Percentiles rank a stretch among this genome's conserved stretches.
Evolutionary conservation across 148 eudicot species (phyloP).

Genomic region (Cornus controversa): DNA sequence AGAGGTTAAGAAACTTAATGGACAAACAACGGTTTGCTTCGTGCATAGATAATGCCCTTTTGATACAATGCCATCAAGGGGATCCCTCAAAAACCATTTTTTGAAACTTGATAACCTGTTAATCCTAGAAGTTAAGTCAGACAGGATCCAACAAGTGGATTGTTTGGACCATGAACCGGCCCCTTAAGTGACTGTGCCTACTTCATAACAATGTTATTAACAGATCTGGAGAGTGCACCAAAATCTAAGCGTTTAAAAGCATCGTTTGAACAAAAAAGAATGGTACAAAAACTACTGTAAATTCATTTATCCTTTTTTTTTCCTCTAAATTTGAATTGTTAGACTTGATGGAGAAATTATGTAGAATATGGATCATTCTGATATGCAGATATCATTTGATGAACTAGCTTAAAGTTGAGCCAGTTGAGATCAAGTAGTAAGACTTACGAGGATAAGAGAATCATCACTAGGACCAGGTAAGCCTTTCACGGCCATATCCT

Average conservation of each 20-base stretch:
- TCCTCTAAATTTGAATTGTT: neutral
- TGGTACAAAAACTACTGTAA: neutral
- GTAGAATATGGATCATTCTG: neutral
- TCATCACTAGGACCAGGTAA: conserved; percentile 86
- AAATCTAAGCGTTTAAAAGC: neutral
- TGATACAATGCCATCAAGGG: neutral
- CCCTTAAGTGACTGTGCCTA: neutral
- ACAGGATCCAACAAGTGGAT: neutral
- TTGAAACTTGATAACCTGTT: neutral
- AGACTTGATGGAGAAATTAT: neutral
- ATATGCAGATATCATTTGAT: neutral
- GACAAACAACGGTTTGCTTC: too few species aligned
- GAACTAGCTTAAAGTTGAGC: neutral
- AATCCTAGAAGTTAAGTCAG: neutral
- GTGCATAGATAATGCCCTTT: too few species aligned
- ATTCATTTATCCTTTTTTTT: neutral
- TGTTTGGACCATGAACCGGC: neutral
- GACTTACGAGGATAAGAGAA: conserved; percentile 76
- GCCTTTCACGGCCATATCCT: conserved; percentile 89
- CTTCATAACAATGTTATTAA: too few species aligned
- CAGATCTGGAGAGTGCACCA: neutral
- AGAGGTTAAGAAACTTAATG: neutral
- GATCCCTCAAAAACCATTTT: too few species aligned
- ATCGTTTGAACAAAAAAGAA: neutral
- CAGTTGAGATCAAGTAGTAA: neutral